phyloP scores from a whole-genome alignment of 2,329 filamentous ascomycete genomes.

The Fusarium sp. region DNA sequence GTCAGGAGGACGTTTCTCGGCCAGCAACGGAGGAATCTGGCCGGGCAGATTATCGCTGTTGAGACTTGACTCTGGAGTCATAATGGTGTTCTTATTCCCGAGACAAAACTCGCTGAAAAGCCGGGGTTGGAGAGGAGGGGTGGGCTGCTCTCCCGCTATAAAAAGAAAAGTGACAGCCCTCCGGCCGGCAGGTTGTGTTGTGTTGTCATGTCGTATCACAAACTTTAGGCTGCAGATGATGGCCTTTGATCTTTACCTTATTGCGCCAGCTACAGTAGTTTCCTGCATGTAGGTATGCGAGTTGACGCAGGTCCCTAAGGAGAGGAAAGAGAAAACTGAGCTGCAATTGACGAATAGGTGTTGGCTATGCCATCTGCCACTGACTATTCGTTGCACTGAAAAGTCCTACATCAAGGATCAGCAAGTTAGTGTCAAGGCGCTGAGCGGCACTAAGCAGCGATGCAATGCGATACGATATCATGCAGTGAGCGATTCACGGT shows the following conservation, averaged over 20 bases:
- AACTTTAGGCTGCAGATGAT: conserved; percentile 28
- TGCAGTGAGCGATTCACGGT: conserved; percentile 25
- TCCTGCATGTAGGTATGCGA: conserved; percentile 31
- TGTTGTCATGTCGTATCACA: conserved; percentile 35
- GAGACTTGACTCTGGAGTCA: not conserved
- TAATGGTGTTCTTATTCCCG: conserved; percentile 24
- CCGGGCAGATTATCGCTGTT: not conserved
- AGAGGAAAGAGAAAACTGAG: conserved; percentile 50
- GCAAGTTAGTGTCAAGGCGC: conserved; percentile 25
- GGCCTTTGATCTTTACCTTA: conserved; percentile 38
- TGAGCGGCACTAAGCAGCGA: conserved; percentile 42
- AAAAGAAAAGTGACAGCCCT: conserved; percentile 32
- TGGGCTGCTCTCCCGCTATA: conserved; percentile 26
- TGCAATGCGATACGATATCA: conserved; percentile 41
- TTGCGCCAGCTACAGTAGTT: conserved; percentile 36
- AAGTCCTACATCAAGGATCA: conserved; percentile 10
- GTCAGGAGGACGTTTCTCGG: conserved; percentile 45
- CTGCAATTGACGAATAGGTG: conserved; percentile 45
- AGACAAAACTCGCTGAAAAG: conserved; percentile 14
- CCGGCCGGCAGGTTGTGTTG: conserved; percentile 20
- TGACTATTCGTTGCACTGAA: conserved; percentile 4
- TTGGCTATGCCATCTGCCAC: conserved; percentile 15
- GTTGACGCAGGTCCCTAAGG: conserved; percentile 45
- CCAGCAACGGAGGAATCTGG: conserved; percentile 29
- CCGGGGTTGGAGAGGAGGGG: conserved; percentile 10